Conservation (phyloP, 495 filamentous ascomycete genomes). For the Hypoxylon fuscum region DNA sequence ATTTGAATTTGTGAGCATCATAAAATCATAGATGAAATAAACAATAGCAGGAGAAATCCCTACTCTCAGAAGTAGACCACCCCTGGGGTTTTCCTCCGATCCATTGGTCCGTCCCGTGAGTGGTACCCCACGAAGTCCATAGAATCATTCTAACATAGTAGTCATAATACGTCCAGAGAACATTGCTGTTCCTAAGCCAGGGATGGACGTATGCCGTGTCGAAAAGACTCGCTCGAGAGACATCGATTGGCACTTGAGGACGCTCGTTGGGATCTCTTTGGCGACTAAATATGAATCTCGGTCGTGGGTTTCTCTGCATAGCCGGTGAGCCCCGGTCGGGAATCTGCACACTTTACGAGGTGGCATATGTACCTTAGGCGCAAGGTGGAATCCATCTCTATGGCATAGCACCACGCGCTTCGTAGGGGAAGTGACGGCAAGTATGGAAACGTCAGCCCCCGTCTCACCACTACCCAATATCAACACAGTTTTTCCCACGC, state of each 20-base stretch:
- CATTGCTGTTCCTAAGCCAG: constrained; percentile 39
- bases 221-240: constrained; percentile 54
- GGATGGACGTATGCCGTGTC: constrained; percentile 60
- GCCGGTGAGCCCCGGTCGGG: constrained; percentile 15
- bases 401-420: constrained; percentile 52
- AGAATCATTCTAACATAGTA: constrained; percentile 32
- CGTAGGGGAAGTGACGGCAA: constrained; percentile 51
- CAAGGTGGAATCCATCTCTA: constrained; percentile 49
- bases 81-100: constrained; percentile 34
- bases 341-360: background rate
- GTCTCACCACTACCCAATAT: constrained; percentile 53
- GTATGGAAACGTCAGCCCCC: constrained; percentile 49
- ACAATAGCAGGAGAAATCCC: background rate
- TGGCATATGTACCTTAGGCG: constrained; percentile 42
- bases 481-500: constrained; percentile 44
- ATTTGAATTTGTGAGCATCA: background rate
- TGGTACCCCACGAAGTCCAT: constrained; percentile 37
- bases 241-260: constrained; percentile 55
- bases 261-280: constrained; percentile 23
- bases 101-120: constrained; percentile 37
- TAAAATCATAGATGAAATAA: too few species aligned
- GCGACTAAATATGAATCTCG: constrained; percentile 24
- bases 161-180: constrained; percentile 41
- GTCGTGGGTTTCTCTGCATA: constrained; percentile 37
- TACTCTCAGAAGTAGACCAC: constrained; percentile 39